Evolutionary conservation across 768 basidiomycete species (phyloP).

Genomic region (Rhodosporidiobolus odoratus): DNA sequence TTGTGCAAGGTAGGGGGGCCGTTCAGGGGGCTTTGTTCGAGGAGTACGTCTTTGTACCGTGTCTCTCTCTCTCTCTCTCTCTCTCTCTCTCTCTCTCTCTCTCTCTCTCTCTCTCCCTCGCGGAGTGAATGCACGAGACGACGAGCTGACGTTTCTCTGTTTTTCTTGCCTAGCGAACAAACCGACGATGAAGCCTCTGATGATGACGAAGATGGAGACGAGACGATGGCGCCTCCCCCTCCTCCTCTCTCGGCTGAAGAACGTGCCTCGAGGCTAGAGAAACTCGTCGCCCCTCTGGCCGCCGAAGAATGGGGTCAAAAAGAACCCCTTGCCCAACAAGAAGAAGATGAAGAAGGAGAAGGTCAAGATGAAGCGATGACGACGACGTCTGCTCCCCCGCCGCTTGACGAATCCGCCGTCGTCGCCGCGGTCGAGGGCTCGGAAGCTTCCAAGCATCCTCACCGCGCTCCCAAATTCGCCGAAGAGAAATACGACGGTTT

Average conservation of each 20-base stretch:
- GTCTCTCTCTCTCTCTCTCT: too few species aligned
- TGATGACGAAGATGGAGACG: conserved; percentile 44
- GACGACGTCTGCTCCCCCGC: neutral
- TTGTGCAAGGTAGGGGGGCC: conserved; percentile 83
- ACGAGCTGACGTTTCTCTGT: too few species aligned
- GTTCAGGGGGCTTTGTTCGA: conserved; percentile 81
- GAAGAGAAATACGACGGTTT: conserved; percentile 83
- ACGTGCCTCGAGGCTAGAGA: conserved; percentile 65
- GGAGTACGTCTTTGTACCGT: conserved; percentile 59
- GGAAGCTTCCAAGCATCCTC: conserved; percentile 47
- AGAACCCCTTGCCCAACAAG: neutral
- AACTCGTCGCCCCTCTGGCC: conserved; percentile 71
- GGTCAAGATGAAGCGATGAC: neutral
- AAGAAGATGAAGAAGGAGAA: neutral
- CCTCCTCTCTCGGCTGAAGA: conserved; percentile 47
- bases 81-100: neutral
- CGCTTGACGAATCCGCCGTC: too few species aligned
- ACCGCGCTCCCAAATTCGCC: conserved; percentile 72
- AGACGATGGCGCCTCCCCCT: conserved; percentile 41
- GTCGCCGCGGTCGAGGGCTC: too few species aligned
- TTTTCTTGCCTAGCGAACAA: conserved; percentile 57
- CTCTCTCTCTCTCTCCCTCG: neutral
- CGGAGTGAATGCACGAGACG: too few species aligned
- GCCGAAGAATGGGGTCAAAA: conserved; percentile 77
- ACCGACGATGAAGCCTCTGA: conserved; percentile 48